Evolutionary conservation across 1,139 yeast species (phyloP), one percentile per base, ranked within the genome.

Genomic region (Taiozyma sp.): DNA sequence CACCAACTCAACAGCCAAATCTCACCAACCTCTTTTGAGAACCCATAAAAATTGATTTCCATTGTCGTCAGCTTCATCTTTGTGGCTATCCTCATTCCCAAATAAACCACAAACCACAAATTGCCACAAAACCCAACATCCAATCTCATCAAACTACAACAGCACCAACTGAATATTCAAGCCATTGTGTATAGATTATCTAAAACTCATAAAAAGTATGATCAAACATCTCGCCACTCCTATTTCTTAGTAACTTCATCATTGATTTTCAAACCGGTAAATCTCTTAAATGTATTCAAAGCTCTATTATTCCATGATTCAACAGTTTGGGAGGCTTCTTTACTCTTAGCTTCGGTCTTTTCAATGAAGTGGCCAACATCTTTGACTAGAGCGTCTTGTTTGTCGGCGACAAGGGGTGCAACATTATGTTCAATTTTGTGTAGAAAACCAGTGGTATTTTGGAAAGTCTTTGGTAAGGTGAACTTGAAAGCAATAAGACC

Each of bases 391-490:
- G 71, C 73, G 43, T 78, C 82, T 38, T 92, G 97, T 53, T 80
- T 81, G 48, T 79, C 70, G 9, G 95, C 91, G 44, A 90, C 68
- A 43, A 72, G 74, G 3, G 97, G 96, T 51, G 86, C 72, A 44
- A 76, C 73, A 52, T 76, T 69, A 65, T 82, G 74, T 69, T 93
- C 97, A 57, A 83, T 74, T 49, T 73, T 74, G 83, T 92, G 85
- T 4, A 81, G 69, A 57, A 86, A 81, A 12, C 71, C 70, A 24
- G 78, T 72, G 10, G 92, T 82, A 66, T 88, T 90, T 43, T 67
- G 65, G 62, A 80, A 89, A 0, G 99, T 91, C 45, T 76, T 71
- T 28, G 99, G 99, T 61, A 92, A 75, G 58, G 87, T 84, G 68
- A 83, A 79, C 54, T 76, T 80, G 71, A 91, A 89, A 1, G 96